Percentiles rank a stretch among this genome's conserved stretches.
Evolutionary conservation across 371 early-diverging fungal genomes (phyloP).

Genomic region (Phascolomyces articulosus): DNA sequence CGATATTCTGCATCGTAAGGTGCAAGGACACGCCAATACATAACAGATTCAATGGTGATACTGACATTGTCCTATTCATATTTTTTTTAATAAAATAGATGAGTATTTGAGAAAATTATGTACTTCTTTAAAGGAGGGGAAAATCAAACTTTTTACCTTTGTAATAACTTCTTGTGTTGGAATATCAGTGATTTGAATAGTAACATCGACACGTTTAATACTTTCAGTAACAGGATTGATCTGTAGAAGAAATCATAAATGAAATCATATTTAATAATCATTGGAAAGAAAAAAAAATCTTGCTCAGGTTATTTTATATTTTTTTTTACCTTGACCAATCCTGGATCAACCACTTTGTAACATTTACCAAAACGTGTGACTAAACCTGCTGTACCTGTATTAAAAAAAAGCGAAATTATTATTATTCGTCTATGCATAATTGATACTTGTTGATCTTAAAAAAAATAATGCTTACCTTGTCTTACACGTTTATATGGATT

Average conservation of each 20-base stretch:
- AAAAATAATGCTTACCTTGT: constrained; percentile 42
- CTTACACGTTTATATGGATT: constrained; percentile 77
- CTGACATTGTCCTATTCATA: constrained; percentile 83
- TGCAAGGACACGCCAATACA: constrained; percentile 84
- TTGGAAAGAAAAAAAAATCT: no score
- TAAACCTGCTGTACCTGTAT: constrained; percentile 74
- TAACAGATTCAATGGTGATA: constrained; percentile 80
- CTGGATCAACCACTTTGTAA: constrained; percentile 89
- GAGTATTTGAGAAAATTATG: neutral
- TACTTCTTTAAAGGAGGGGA: neutral
- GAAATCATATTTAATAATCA: no score
- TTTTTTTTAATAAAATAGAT: neutral
- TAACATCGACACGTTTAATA: constrained; percentile 67
- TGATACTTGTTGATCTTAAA: no score
- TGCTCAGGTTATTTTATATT: no score
- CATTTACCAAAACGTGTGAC: constrained; percentile 82
- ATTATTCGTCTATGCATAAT: no score
- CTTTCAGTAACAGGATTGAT: constrained; percentile 81
- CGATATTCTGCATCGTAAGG: constrained; percentile 82
- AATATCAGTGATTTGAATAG: constrained; percentile 77
- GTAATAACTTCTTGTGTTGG: constrained; percentile 82
- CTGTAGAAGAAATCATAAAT: constrained; percentile 9
- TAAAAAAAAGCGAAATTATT: no score
- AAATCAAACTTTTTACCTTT: constrained; percentile 35
- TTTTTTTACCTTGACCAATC: constrained; percentile 59